Conservation (phyloP, 1,284 basidiomycete genomes). For the Prillingera fragicola region DNA sequence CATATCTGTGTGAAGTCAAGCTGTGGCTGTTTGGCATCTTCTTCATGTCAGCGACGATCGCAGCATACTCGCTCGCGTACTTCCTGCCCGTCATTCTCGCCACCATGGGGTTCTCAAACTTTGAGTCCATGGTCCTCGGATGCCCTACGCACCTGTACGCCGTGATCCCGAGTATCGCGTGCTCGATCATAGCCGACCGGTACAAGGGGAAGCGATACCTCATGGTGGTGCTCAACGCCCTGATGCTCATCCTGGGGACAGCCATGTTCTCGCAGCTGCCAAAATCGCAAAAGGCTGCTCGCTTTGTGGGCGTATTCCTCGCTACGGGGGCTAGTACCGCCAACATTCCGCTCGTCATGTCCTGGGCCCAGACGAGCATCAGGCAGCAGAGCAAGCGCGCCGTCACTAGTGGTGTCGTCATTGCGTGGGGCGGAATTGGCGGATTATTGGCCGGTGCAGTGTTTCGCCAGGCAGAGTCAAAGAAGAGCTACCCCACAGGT, state of each 20-base stretch:
- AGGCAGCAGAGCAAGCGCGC: conserved; percentile 45
- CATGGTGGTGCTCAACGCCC: too few species aligned
- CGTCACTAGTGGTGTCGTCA: conserved; percentile 45
- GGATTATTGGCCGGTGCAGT: conserved; percentile 37
- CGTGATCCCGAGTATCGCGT: conserved; percentile 37
- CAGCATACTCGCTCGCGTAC: conserved; percentile 23
- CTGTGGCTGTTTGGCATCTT: conserved; percentile 48
- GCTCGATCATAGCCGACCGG: conserved; percentile 44
- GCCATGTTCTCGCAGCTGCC: conserved; percentile 14
- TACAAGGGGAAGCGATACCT: too few species aligned
- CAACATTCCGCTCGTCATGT: conserved; percentile 37
- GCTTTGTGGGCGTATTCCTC: conserved; percentile 12
- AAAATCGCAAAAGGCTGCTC: conserved; percentile 4
- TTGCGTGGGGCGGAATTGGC: conserved; percentile 49
- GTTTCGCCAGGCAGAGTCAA: conserved; percentile 12
- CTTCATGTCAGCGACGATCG: conserved; percentile 30
- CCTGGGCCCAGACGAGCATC: conserved; percentile 48
- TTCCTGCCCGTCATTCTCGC: conserved; percentile 48
- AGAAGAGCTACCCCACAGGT: conserved; percentile 10
- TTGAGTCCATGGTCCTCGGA: conserved; percentile 35
- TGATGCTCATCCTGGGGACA: conserved; percentile 12
- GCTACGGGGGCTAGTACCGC: conserved; percentile 40
- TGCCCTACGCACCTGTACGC: conserved; percentile 45
- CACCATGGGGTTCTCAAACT: conserved; percentile 40
- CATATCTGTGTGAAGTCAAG: conserved; percentile 44